Evolutionary conservation across 495 filamentous ascomycete genomes (phyloP).

Genomic region (Umbilicaria muhlenbergii): DNA sequence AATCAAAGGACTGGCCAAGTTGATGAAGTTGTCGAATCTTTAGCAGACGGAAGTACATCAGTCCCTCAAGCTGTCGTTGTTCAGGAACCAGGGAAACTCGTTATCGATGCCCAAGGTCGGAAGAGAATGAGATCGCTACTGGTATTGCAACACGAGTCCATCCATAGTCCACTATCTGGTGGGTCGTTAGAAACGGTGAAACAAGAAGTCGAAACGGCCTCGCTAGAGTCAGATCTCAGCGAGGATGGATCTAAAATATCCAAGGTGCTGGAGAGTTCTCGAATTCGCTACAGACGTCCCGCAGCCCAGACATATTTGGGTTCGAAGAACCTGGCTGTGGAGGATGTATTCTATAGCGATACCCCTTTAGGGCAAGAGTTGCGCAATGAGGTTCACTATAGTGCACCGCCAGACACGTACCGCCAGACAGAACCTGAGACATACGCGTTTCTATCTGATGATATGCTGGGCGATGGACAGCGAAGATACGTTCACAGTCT

Average conservation of each 20-base stretch:
- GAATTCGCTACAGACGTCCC: no score
- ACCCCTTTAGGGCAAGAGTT: constrained; percentile 14
- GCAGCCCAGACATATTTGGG: constrained; percentile 17
- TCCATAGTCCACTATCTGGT: no score
- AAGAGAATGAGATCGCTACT: constrained; percentile 14
- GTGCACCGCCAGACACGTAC: not conserved
- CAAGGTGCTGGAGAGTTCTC: no score
- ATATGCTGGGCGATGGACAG: constrained; percentile 4
- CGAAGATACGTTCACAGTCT: constrained; percentile 13
- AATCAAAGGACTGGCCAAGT: no score
- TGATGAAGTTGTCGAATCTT: no score
- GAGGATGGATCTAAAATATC: not conserved
- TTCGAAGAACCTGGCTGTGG: constrained; percentile 15
- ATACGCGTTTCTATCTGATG: constrained; percentile 1
- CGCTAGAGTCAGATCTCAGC: not conserved
- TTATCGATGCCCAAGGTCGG: constrained; percentile 7
- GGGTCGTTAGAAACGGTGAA: no score
- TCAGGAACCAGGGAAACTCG: constrained; percentile 5
- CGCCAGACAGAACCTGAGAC: not conserved
- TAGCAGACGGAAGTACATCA: no score
- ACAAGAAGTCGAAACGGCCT: no score
- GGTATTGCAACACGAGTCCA: not conserved
- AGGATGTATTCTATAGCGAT: constrained; percentile 24
- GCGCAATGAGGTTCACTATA: not conserved
- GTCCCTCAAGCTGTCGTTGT: no score